Percentiles rank a stretch among this genome's conserved stretches.
Conservation (phyloP, 441 rosid species). For the Aleurites moluccanus region DNA sequence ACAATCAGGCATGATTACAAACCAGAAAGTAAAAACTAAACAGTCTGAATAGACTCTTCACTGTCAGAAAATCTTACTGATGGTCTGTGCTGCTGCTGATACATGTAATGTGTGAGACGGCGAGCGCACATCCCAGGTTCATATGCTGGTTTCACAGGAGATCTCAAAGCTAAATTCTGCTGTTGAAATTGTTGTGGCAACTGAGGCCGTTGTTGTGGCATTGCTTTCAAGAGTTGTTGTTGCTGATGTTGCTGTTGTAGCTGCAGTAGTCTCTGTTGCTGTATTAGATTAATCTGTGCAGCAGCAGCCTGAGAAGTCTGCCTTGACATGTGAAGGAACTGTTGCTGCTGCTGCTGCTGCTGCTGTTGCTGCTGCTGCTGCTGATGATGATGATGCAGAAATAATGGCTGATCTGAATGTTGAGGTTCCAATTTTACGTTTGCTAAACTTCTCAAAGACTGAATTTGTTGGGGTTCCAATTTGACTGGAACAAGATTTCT, state of each 20-base stretch:
- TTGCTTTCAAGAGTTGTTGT: constrained; percentile 76
- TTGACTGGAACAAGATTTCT: constrained; percentile 65
- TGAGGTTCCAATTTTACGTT: constrained; percentile 86
- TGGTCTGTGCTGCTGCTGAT: constrained; percentile 95
- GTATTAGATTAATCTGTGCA: constrained; percentile 60
- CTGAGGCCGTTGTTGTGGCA: constrained; percentile 83
- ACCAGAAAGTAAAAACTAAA: background rate
- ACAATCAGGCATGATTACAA: constrained; percentile 16
- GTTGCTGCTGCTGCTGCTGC: constrained; percentile 63
- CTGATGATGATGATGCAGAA: constrained; percentile 62
- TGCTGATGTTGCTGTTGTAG: constrained; percentile 93
- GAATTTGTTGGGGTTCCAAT: constrained; percentile 74
- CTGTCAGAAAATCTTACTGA: constrained; percentile 53
- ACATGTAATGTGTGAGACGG: constrained; percentile 86
- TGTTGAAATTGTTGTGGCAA: constrained; percentile 80
- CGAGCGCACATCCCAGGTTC: constrained; percentile 98
- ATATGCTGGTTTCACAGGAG: constrained; percentile 67
- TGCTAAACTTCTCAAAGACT: constrained; percentile 54
- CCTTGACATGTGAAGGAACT: constrained; percentile 75
- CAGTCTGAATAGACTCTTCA: background rate
- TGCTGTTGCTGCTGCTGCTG: constrained; percentile 69
- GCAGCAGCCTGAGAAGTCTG: constrained; percentile 73
- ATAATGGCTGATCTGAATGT: constrained; percentile 67
- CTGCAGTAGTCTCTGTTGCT: constrained; percentile 77
- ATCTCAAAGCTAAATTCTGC: constrained; percentile 70